A percentile compares a stretch with the other conserved stretches of the same genome.
These are phyloP conservation scores for Malus sylvestris DNA, from an alignment of 306 rosid species.

Conservation along the genomic window DNA sequence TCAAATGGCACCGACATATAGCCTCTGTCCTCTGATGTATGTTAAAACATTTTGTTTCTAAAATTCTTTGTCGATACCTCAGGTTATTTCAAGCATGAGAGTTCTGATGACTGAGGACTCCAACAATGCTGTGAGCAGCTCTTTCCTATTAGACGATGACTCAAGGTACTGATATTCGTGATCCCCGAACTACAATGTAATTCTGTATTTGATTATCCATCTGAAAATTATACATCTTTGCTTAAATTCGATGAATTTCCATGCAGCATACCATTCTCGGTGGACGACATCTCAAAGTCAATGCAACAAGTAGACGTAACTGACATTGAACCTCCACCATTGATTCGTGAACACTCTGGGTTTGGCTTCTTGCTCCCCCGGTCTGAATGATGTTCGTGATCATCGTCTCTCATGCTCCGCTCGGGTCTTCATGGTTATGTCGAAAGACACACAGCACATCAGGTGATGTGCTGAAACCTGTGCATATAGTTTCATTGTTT, in stretches of 20 bases:
- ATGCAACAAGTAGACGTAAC: slow-evolving; percentile 84
- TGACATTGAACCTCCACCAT: slow-evolving; percentile 92
- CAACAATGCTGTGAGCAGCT: slow-evolving; percentile 85
- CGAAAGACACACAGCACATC: slow-evolving; percentile 28
- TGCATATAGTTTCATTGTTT: slow-evolving; percentile 47
- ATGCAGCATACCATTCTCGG: slow-evolving; percentile 95
- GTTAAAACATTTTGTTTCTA: slow-evolving; percentile 1
- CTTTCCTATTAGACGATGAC: slow-evolving; percentile 94
- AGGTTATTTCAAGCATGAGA: slow-evolving; percentile 94
- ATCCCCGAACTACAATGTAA: background rate
- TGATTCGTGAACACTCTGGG: slow-evolving; percentile 96
- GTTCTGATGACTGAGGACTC: slow-evolving; percentile 92
- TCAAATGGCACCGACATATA: background rate
- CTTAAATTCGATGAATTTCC: slow-evolving; percentile 16
- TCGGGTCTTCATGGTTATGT: slow-evolving; percentile 16
- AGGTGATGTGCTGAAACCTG: slow-evolving; percentile 50
- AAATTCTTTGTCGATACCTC: slow-evolving; percentile 6
- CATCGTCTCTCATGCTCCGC: slow-evolving; percentile 12
- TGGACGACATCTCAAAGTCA: slow-evolving; percentile 95
- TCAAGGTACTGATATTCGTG: slow-evolving; percentile 55
- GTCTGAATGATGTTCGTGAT: slow-evolving; percentile 43
- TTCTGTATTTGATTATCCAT: background rate
- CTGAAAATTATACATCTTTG: background rate
- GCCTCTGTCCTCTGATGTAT: background rate
- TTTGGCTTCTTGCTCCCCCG: slow-evolving; percentile 89